phyloP scores from a whole-genome alignment of 306 rosid genomes.

The Lithocarpus polystachyus region DNA sequence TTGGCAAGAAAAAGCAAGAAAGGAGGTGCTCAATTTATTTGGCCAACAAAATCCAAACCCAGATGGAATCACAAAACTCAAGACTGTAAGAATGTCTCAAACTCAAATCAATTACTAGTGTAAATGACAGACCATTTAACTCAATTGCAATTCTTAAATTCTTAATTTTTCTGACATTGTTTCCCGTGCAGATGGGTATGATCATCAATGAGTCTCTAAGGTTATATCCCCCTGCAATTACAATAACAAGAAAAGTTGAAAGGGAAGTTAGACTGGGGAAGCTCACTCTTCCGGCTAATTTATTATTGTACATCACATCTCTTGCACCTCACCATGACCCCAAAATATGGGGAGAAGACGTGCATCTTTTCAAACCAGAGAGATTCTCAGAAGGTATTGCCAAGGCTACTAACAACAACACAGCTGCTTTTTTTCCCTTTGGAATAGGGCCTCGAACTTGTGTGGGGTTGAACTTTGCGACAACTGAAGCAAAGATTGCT shows the following conservation, averaged over 20 bases:
- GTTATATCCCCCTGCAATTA: constrained; percentile 12
- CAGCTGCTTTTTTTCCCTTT: constrained; percentile 17
- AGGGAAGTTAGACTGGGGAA: constrained; percentile 20
- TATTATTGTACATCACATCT: background rate
- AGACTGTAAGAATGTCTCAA: constrained; percentile 7
- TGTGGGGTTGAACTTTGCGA: constrained; percentile 23
- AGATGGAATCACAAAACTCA: constrained; percentile 14
- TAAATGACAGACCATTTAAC: too few relatives aligned
- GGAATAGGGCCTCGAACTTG: constrained; percentile 25
- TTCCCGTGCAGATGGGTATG: constrained; percentile 24
- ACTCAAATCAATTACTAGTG: background rate
- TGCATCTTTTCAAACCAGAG: constrained; percentile 25
- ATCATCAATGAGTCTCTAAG: constrained; percentile 27
- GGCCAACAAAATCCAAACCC: background rate
- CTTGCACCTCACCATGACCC: constrained; percentile 23
- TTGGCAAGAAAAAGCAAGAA: constrained; percentile 38
- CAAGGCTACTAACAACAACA: constrained; percentile 15
- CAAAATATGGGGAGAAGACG: constrained; percentile 27
- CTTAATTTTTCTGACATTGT: too few relatives aligned
- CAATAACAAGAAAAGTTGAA: background rate
- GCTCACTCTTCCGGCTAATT: constrained; percentile 8
- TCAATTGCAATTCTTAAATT: too few relatives aligned
- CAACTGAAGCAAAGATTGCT: constrained; percentile 13
- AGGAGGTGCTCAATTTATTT: background rate
- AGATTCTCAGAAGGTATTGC: constrained; percentile 21